phyloP scores from a whole-genome alignment of 1,284 basidiomycete species.

The Tilletia indica region DNA sequence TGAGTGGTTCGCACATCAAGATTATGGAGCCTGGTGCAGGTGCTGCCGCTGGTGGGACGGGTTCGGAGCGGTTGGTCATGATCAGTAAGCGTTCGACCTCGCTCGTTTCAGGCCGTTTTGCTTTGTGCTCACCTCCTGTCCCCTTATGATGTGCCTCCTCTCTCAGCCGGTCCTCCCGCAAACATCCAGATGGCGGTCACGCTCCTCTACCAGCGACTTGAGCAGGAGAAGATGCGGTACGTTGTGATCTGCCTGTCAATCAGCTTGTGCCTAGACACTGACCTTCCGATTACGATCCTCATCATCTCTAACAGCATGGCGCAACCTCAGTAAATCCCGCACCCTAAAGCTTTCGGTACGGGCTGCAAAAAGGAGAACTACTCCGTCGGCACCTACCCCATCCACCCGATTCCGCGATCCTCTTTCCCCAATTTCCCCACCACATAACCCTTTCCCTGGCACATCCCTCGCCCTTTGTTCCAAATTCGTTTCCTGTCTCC shows the following conservation, averaged over 20 bases:
- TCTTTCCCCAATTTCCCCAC: no score
- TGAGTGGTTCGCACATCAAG: conserved; percentile 92
- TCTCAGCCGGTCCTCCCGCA: conserved; percentile 78
- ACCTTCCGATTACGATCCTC: background rate
- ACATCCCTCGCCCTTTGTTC: no score
- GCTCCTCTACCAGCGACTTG: conserved; percentile 73
- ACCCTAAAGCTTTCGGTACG: no score
- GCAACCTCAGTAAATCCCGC: background rate
- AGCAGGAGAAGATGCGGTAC: conserved; percentile 53
- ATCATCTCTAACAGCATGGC: background rate
- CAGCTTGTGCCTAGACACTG: background rate
- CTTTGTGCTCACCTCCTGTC: background rate
- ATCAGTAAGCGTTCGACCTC: conserved; percentile 26
- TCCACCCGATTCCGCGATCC: no score
- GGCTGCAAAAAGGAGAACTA: no score
- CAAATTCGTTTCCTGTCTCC: no score
- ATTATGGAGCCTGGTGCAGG: conserved; percentile 81
- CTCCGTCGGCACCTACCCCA: no score
- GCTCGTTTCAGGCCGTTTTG: no score
- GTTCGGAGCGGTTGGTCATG: conserved; percentile 58
- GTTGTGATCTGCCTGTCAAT: background rate
- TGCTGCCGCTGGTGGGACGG: conserved; percentile 55
- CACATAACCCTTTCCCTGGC: no score
- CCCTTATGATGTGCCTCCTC: conserved; percentile 63
- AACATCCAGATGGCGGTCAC: conserved; percentile 97